These are phyloP conservation scores for Ogataea saltuana DNA, from an alignment of 805 yeast genomes.

Conservation along the genomic window DNA sequence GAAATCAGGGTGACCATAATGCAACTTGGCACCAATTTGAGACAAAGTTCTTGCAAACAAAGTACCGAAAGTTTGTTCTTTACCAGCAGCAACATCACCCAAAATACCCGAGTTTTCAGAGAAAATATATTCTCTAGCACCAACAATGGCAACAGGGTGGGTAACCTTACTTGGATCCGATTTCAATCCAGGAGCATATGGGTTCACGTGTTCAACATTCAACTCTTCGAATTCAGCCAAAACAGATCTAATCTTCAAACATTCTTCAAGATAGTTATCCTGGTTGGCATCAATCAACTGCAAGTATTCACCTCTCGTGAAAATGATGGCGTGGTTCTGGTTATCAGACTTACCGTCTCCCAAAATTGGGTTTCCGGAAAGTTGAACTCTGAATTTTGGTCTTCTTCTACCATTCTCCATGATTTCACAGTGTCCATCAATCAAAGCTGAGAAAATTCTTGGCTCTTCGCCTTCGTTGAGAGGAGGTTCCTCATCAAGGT, in stretches of 20 bases:
- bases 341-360: constrained; percentile 92
- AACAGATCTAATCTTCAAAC: constrained; percentile 78
- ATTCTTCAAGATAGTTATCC: constrained; percentile 83
- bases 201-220: constrained; percentile 74
- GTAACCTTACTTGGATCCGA: constrained; percentile 48
- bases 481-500: constrained; percentile 90
- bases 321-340: constrained; percentile 78
- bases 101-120: constrained; percentile 82
- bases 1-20: constrained; percentile 90
- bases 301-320: constrained; percentile 82
- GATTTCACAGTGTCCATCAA: constrained; percentile 79
- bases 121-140: constrained; percentile 86
- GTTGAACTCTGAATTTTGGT: constrained; percentile 72
- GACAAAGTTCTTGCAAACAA: constrained; percentile 80
- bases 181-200: constrained; percentile 74
- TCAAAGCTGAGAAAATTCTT: constrained; percentile 71
- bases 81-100: constrained; percentile 91
- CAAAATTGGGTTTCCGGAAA: constrained; percentile 81
- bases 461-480: constrained; percentile 68
- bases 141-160: constrained; percentile 80
- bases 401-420: constrained; percentile 72
- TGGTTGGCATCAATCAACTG: constrained; percentile 86
- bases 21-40: constrained; percentile 82
- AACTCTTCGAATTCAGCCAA: constrained; percentile 82
- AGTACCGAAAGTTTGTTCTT: constrained; percentile 88